Evolutionary conservation across 495 filamentous ascomycete genomes (phyloP).

Genomic region (Penicillium verhagenii): DNA sequence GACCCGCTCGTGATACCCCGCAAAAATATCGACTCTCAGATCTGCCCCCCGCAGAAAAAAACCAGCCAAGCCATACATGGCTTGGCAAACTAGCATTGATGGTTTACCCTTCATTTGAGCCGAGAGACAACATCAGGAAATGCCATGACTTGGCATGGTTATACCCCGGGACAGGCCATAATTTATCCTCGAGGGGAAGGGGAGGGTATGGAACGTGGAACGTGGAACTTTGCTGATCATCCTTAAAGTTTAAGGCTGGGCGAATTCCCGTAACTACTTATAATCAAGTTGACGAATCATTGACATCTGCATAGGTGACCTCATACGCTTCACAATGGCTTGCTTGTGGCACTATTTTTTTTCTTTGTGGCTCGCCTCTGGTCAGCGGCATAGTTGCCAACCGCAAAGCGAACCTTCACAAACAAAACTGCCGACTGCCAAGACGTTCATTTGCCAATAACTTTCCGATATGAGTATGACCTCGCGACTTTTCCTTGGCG

Average conservation of each 20-base stretch:
- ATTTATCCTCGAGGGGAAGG: too few species aligned
- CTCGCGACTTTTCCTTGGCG: neutral
- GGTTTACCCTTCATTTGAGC: neutral
- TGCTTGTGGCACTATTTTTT: too few species aligned
- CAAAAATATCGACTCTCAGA: neutral
- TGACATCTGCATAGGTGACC: too few species aligned
- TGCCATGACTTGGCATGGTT: neutral
- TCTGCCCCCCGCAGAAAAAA: neutral
- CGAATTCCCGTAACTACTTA: too few species aligned
- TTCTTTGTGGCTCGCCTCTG: too few species aligned
- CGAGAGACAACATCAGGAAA: neutral
- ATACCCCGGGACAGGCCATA: too few species aligned
- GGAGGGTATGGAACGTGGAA: neutral
- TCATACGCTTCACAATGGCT: too few species aligned
- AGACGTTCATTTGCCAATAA: neutral
- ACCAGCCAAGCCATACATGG: constrained; percentile 3
- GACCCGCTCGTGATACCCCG: neutral
- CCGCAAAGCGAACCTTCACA: neutral
- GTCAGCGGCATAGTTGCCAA: too few species aligned
- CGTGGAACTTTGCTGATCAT: neutral
- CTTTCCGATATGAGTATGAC: neutral
- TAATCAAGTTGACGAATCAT: too few species aligned
- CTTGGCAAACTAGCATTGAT: too few species aligned
- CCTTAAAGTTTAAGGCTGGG: too few species aligned
- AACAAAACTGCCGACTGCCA: neutral